These are phyloP conservation scores for Dictyostelium purpureum DNA, from an alignment of 78 protist species.

Conservation along the genomic window DNA sequence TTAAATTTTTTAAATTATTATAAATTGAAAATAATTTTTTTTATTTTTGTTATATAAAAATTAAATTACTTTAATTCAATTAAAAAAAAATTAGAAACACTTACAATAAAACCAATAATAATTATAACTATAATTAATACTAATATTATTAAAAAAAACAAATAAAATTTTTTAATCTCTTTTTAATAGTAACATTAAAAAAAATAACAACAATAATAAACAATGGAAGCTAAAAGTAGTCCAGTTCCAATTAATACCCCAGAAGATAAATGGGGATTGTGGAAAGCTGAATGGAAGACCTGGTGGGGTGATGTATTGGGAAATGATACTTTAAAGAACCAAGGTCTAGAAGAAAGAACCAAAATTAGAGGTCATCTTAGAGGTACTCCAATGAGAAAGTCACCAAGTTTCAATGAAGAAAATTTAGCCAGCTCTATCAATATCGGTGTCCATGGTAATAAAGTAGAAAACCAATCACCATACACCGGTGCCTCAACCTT, in stretches of 20 bases:
- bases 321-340: conserved; percentile 19
- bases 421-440: background rate
- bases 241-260: background rate
- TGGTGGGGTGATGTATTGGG: conserved; percentile 75
- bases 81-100: background rate
- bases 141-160: background rate
- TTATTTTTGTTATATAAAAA: background rate
- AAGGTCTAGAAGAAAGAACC: conserved; percentile 31
- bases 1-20: background rate
- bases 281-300: conserved; percentile 70
- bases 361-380: background rate
- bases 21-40: background rate
- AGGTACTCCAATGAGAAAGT: conserved; percentile 26
- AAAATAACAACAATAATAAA: background rate
- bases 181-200: too few relatives aligned
- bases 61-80: background rate
- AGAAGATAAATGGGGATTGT: conserved; percentile 36
- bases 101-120: too few relatives aligned
- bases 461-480: background rate
- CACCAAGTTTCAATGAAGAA: background rate
- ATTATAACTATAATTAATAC: too few relatives aligned
- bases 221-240: background rate
- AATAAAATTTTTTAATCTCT: too few relatives aligned
- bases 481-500: background rate
- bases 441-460: conserved; percentile 39